Evolutionary conservation across 148 eudicot species (phyloP).

Genomic region (Nyssa sinensis): DNA sequence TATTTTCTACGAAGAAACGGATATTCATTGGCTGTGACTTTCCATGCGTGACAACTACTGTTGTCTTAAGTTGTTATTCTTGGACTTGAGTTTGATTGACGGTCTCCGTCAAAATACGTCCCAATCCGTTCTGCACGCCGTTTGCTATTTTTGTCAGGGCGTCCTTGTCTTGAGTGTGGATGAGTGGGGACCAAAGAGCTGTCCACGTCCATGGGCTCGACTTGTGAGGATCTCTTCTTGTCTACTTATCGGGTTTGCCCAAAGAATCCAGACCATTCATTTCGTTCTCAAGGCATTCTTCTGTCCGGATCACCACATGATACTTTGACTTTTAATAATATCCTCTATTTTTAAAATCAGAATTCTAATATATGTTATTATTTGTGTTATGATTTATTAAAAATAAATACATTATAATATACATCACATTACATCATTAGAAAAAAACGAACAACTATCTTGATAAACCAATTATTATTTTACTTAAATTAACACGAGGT

Average conservation of each 20-base stretch:
- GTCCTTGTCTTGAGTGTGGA: background rate
- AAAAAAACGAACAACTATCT: too few species aligned
- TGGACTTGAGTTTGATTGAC: constrained; percentile 1
- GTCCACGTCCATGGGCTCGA: background rate
- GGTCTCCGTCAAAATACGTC: constrained; percentile 15
- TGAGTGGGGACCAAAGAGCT: constrained; percentile 12
- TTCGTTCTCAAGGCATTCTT: too few species aligned
- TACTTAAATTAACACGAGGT: too few species aligned
- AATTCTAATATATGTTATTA: too few species aligned
- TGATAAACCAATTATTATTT: too few species aligned
- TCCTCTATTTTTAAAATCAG: too few species aligned
- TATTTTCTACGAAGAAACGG: background rate
- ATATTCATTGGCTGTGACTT: background rate
- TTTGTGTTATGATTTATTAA: too few species aligned
- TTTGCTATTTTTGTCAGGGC: constrained; percentile 11
- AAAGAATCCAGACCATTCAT: background rate
- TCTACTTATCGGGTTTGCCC: background rate
- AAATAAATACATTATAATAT: too few species aligned
- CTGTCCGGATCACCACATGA: too few species aligned
- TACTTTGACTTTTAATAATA: too few species aligned
- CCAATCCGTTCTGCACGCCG: constrained; percentile 3
- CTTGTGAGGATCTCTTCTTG: background rate
- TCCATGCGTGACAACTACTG: background rate
- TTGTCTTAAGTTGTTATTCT: background rate
- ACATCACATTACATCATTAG: too few species aligned